These are phyloP conservation scores for Cutaneotrichosporon sp. DNA, from an alignment of 1,284 basidiomycete genomes.

Conservation along the genomic window DNA sequence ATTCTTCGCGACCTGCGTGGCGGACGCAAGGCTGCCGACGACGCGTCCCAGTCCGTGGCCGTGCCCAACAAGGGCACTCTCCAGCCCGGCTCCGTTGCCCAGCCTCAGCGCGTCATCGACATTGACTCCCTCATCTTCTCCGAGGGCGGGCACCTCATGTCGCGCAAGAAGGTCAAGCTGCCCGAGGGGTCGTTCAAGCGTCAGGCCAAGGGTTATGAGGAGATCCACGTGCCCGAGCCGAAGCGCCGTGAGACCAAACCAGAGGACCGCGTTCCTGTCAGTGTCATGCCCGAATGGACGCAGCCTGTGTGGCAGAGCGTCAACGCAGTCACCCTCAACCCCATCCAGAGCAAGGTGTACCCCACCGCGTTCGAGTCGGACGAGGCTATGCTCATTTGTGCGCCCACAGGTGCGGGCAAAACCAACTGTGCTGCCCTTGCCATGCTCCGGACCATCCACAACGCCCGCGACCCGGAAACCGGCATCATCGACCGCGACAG, in stretches of 20 bases:
- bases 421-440: slow-evolving; percentile 98
- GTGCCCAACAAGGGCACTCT: slow-evolving; percentile 85
- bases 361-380: slow-evolving; percentile 91
- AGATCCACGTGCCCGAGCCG: slow-evolving; percentile 94
- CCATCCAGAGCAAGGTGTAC: slow-evolving; percentile 88
- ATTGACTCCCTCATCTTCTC: slow-evolving; percentile 92
- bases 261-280: slow-evolving; percentile 70
- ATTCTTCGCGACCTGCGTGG: slow-evolving; percentile 83
- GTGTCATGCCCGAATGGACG: slow-evolving; percentile 79
- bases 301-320: slow-evolving; percentile 68
- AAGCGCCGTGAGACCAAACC: slow-evolving; percentile 64
- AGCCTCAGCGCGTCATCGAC: slow-evolving; percentile 81
- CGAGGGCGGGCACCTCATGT: slow-evolving; percentile 94
- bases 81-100: slow-evolving; percentile 77
- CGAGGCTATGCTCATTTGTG: slow-evolving; percentile 92
- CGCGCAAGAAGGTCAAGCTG: slow-evolving; percentile 95
- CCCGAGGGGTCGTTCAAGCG: slow-evolving; percentile 98
- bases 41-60: slow-evolving; percentile 48
- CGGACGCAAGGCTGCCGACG: slow-evolving; percentile 55
- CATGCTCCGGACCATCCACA: slow-evolving; percentile 78
- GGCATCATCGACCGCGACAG: slow-evolving; percentile 81
- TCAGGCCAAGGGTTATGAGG: slow-evolving; percentile 93
- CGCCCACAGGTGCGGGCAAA: slow-evolving; percentile 98
- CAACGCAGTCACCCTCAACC: slow-evolving; percentile 60
- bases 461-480: slow-evolving; percentile 74